phyloP scores from a whole-genome alignment of 805 yeast species.

The Yueomyces sinensis region DNA sequence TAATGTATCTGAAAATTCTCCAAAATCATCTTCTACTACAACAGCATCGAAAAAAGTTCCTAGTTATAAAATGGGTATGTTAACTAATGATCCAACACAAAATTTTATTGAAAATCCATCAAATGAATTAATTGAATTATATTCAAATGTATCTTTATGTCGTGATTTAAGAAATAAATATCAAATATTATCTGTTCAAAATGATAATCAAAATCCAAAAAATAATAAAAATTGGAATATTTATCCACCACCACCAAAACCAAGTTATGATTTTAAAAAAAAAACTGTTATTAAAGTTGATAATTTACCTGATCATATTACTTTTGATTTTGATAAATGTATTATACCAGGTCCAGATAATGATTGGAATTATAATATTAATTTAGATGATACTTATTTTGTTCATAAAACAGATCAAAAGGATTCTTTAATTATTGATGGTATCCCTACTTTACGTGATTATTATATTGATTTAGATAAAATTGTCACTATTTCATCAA shows the following conservation, averaged over 20 bases:
- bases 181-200: slow-evolving; percentile 55
- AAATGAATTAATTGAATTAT: slow-evolving; percentile 50
- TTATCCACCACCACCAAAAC: slow-evolving; percentile 89
- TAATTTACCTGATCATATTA: slow-evolving; percentile 28
- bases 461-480: slow-evolving; percentile 73
- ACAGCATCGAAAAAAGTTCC: neutral
- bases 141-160: slow-evolving; percentile 47
- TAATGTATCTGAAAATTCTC: neutral
- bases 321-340: slow-evolving; percentile 30
- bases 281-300: slow-evolving; percentile 34
- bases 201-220: slow-evolving; percentile 70
- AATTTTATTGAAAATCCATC: slow-evolving; percentile 43
- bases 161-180: slow-evolving; percentile 66
- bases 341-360: slow-evolving; percentile 28
- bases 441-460: slow-evolving; percentile 68
- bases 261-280: slow-evolving; percentile 59
- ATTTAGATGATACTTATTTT: slow-evolving; percentile 59
- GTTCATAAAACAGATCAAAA: slow-evolving; percentile 35
- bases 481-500: slow-evolving; percentile 63
- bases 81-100: slow-evolving; percentile 13
- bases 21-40: neutral
- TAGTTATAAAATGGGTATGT: neutral
- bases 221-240: slow-evolving; percentile 61
- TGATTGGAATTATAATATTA: slow-evolving; percentile 43
- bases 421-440: slow-evolving; percentile 27